A percentile compares a stretch with the other conserved stretches of the same genome.
Evolutionary conservation across 2,329 filamentous ascomycete species (phyloP).

Genomic region (Penicillium sp.): DNA sequence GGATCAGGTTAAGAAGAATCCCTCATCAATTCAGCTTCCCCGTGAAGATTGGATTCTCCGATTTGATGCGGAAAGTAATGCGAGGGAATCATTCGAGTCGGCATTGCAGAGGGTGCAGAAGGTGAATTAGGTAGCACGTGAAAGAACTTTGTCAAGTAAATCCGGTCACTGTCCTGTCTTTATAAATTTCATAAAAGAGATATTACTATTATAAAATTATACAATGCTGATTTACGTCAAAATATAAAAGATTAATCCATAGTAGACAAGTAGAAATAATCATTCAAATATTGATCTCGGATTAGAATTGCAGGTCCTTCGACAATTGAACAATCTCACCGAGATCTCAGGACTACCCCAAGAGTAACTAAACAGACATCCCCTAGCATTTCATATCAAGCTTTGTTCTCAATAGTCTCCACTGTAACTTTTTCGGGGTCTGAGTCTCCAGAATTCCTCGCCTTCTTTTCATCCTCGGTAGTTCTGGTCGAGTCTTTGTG

Average conservation of each 20-base stretch:
- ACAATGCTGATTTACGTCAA: too few species aligned
- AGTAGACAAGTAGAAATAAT: not conserved
- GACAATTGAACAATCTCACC: not conserved
- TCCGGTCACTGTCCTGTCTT: not conserved
- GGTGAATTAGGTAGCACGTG: not conserved
- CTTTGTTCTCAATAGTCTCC: constrained; percentile 11
- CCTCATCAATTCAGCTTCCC: constrained; percentile 47
- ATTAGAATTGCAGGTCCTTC: not conserved
- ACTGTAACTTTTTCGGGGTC: constrained; percentile 14
- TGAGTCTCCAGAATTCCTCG: constrained; percentile 2
- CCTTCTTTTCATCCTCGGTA: not conserved
- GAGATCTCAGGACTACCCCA: not conserved
- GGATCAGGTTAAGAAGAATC: constrained; percentile 43
- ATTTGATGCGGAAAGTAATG: constrained; percentile 52
- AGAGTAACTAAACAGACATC: not conserved
- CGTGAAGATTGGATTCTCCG: constrained; percentile 52
- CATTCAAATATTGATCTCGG: not conserved
- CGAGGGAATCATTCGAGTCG: constrained; percentile 42
- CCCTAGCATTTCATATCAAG: not conserved
- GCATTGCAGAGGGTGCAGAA: constrained; percentile 16
- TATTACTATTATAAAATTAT: too few species aligned
- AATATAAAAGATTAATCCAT: too few species aligned
- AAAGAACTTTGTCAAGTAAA: not conserved
- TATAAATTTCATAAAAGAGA: not conserved
- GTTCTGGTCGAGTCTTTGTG: not conserved